phyloP scores from a whole-genome alignment of 805 yeast species.

The Debaryomyces tyrocola region DNA sequence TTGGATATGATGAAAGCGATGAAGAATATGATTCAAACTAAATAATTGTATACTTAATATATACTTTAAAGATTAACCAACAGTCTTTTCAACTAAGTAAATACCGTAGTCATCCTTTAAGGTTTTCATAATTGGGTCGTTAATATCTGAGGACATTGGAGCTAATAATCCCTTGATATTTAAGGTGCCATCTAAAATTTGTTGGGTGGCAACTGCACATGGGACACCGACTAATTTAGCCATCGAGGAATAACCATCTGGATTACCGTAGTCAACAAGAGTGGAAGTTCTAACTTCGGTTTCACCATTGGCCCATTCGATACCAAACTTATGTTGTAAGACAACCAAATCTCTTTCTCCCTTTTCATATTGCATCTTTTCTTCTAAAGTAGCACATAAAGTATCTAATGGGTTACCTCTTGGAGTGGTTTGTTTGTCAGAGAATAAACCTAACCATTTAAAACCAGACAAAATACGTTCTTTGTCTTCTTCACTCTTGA shows the following conservation, averaged over 20 bases:
- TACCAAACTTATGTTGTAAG: slow-evolving; percentile 96
- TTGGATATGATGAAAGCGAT: slow-evolving; percentile 32
- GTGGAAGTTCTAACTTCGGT: slow-evolving; percentile 94
- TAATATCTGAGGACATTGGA: slow-evolving; percentile 88
- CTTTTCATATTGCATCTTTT: slow-evolving; percentile 91
- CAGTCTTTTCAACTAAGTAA: slow-evolving; percentile 83
- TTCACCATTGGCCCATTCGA: slow-evolving; percentile 92
- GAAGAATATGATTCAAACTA: slow-evolving; percentile 12
- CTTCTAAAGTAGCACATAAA: slow-evolving; percentile 92
- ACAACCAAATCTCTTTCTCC: slow-evolving; percentile 95
- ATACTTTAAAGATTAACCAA: slow-evolving; percentile 21
- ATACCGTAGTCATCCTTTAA: slow-evolving; percentile 89
- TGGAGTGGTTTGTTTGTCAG: slow-evolving; percentile 73
- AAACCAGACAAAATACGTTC: slow-evolving; percentile 85
- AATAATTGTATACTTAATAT: not conserved
- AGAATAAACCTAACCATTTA: slow-evolving; percentile 92
- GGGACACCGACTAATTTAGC: slow-evolving; percentile 98
- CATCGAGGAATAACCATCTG: slow-evolving; percentile 92
- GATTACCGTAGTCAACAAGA: slow-evolving; percentile 88
- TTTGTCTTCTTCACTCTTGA: slow-evolving; percentile 80
- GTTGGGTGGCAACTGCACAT: slow-evolving; percentile 91
- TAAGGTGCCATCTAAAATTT: slow-evolving; percentile 78
- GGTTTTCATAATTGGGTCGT: slow-evolving; percentile 86
- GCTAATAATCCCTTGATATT: slow-evolving; percentile 81
- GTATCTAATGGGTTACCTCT: slow-evolving; percentile 95